phyloP scores from a whole-genome alignment of 306 rosid genomes.

The Vigna reflexopilosa region DNA sequence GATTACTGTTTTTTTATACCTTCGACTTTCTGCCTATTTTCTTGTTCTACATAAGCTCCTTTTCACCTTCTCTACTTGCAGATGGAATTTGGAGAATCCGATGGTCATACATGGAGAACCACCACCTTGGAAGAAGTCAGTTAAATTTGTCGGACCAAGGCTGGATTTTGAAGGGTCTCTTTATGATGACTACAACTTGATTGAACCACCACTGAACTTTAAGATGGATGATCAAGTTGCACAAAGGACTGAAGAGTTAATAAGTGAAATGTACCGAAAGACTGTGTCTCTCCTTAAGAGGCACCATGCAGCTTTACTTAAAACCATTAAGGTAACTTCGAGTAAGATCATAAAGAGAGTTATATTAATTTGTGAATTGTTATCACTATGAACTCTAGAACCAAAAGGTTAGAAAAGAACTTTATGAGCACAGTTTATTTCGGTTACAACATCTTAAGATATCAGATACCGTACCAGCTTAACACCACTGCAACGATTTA shows the following conservation, averaged over 20 bases:
- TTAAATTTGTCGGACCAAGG: constrained; percentile 85
- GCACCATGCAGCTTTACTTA: constrained; percentile 89
- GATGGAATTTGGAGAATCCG: constrained; percentile 98
- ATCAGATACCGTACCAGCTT: background rate
- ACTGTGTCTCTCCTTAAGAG: constrained; percentile 75
- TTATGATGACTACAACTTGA: constrained; percentile 73
- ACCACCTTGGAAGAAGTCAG: constrained; percentile 86
- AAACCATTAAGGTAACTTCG: constrained; percentile 76
- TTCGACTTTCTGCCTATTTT: constrained; percentile 27
- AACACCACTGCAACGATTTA: constrained; percentile 18
- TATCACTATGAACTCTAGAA: background rate
- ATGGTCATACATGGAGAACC: constrained; percentile 96
- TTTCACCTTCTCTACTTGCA: constrained; percentile 40
- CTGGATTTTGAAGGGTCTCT: constrained; percentile 97
- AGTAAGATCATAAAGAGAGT: constrained; percentile 8
- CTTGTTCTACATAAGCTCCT: constrained; percentile 32
- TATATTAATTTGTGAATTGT: constrained; percentile 9
- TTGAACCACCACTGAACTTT: constrained; percentile 84
- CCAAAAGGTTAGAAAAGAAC: background rate
- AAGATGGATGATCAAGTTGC: constrained; percentile 85
- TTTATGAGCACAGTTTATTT: constrained; percentile 1
- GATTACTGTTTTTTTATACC: constrained; percentile 20
- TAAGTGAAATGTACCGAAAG: constrained; percentile 66
- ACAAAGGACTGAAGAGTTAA: constrained; percentile 73
- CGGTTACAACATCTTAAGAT: constrained; percentile 8